Percentiles rank a stretch among this genome's conserved stretches.
phyloP scores from a whole-genome alignment of 129 eudicot genomes.

The Saposhnikovia divaricata region DNA sequence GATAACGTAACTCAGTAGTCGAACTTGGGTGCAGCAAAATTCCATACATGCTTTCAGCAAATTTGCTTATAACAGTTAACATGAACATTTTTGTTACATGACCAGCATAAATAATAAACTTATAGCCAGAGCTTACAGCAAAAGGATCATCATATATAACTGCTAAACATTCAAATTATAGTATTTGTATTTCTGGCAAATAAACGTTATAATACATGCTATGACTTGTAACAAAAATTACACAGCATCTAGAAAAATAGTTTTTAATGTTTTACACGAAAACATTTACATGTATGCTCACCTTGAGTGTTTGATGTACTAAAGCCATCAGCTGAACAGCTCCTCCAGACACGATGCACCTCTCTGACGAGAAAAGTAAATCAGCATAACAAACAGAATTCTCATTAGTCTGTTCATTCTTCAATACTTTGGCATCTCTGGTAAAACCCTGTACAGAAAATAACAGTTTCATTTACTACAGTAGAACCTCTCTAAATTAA shows the following conservation, averaged over 20 bases:
- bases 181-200: background rate
- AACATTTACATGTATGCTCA: conserved; percentile 17
- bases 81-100: background rate
- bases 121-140: background rate
- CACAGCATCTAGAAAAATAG: background rate
- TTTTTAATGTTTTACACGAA: background rate
- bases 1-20: background rate
- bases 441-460: conserved; percentile 40
- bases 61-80: background rate
- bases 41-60: background rate
- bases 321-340: conserved; percentile 68
- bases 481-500: too few relatives aligned
- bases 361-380: conserved; percentile 80
- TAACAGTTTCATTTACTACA: conserved; percentile 7
- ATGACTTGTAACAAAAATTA: background rate
- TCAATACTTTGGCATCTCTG: conserved; percentile 21
- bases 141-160: background rate
- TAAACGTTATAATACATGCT: background rate
- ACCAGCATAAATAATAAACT: background rate
- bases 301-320: conserved; percentile 89
- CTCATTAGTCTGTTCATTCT: conserved; percentile 30
- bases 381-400: conserved; percentile 30
- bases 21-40: background rate
- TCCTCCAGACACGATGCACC: conserved; percentile 72
- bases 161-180: background rate